These are phyloP conservation scores for Astragalus glycyphyllos DNA, from an alignment of 306 rosid species.

Conservation along the genomic window DNA sequence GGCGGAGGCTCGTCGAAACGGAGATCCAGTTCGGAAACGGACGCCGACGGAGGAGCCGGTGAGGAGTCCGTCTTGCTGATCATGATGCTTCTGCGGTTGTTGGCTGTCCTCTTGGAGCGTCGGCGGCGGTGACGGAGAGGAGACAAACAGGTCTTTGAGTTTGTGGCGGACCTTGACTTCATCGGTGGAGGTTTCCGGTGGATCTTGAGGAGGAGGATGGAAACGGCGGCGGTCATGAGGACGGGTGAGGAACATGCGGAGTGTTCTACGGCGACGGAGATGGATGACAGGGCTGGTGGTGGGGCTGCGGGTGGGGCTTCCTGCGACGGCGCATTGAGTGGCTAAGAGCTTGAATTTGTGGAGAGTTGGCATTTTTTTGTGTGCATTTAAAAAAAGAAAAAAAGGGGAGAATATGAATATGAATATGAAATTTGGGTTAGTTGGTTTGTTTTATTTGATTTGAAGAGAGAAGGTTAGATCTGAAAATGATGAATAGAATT, in stretches of 20 bases:
- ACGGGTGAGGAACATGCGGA: constrained; percentile 81
- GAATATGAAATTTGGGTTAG: neutral
- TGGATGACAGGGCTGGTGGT: constrained; percentile 83
- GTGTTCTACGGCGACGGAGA: constrained; percentile 87
- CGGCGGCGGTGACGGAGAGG: constrained; percentile 72
- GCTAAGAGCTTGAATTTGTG: constrained; percentile 92
- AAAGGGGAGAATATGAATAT: neutral
- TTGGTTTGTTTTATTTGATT: constrained; percentile 14
- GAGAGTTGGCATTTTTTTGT: constrained; percentile 57
- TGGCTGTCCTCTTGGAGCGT: constrained; percentile 55
- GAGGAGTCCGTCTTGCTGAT: constrained; percentile 44
- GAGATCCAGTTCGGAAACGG: constrained; percentile 43
- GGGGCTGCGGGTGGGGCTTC: constrained; percentile 73
- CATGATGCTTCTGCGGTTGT: constrained; percentile 17
- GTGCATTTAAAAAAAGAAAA: constrained; percentile 10
- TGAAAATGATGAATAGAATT: constrained; percentile 2
- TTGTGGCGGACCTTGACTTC: constrained; percentile 68
- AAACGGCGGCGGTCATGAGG: constrained; percentile 61
- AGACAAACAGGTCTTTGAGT: constrained; percentile 80
- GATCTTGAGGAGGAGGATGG: constrained; percentile 44
- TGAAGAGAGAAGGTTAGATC: constrained; percentile 19
- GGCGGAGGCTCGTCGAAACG: constrained; percentile 47
- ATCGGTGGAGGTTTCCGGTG: constrained; percentile 33
- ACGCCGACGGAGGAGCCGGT: constrained; percentile 33
- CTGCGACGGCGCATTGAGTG: constrained; percentile 83